A percentile compares a stretch with the other conserved stretches of the same genome.
These are phyloP conservation scores for Mesembryanthemum crystallinum DNA, from an alignment of 148 eudicot genomes.

Conservation along the genomic window DNA sequence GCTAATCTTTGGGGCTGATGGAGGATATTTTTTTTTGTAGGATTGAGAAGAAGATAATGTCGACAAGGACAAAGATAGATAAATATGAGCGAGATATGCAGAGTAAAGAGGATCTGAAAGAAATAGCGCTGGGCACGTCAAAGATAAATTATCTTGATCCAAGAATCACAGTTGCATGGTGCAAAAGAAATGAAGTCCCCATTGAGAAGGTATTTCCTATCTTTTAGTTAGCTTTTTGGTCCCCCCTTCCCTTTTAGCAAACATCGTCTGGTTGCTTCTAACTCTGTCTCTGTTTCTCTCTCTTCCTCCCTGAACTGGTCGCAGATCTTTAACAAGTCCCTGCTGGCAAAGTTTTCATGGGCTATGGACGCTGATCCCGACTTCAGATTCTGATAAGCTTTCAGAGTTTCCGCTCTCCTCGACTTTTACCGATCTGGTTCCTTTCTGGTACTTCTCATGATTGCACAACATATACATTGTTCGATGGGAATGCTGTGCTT, in stretches of 20 bases:
- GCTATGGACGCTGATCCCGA: conserved; percentile 88
- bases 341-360: conserved; percentile 92
- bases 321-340: conserved; percentile 94
- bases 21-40: conserved; percentile 35
- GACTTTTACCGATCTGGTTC: conserved; percentile 7
- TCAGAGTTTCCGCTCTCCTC: not conserved
- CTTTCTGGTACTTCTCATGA: conserved; percentile 11
- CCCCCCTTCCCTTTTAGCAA: not conserved
- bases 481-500: conserved; percentile 14
- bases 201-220: conserved; percentile 68
- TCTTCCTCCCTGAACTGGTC: not conserved
- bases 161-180: conserved; percentile 97
- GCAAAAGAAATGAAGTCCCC: conserved; percentile 95
- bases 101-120: conserved; percentile 87
- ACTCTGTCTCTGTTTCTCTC: not conserved
- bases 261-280: not conserved
- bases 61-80: conserved; percentile 64
- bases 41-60: conserved; percentile 73
- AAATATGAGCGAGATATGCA: conserved; percentile 78
- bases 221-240: not conserved
- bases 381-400: conserved; percentile 69
- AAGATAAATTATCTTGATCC: conserved; percentile 97
- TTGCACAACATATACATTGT: not conserved
- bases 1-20: conserved; percentile 25
- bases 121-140: conserved; percentile 97